A percentile compares a stretch with the other conserved stretches of the same genome.
These are phyloP conservation scores for Entamoeba histolytica DNA, from an alignment of 208 protist species.

Conservation along the genomic window DNA sequence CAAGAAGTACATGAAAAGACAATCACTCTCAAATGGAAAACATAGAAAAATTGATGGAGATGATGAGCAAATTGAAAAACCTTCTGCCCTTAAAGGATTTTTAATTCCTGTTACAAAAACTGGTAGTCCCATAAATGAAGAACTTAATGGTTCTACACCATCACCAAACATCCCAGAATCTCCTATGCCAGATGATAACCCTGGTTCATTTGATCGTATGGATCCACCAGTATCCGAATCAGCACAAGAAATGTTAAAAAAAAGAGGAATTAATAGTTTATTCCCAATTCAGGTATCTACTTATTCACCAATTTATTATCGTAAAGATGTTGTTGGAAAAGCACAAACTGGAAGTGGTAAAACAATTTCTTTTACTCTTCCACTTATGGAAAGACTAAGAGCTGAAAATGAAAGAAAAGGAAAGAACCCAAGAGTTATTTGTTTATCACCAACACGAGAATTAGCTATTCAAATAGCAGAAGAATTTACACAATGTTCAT, in stretches of 20 bases:
- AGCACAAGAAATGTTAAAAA: not conserved
- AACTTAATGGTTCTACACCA: no score
- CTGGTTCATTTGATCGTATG: not conserved
- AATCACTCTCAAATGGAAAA: no score
- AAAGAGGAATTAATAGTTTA: not conserved
- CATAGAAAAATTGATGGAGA: no score
- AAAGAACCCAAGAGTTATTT: conserved; percentile 44
- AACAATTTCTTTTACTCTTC: conserved; percentile 66
- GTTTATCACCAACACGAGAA: conserved; percentile 72
- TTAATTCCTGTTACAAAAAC: no score
- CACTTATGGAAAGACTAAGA: conserved; percentile 40
- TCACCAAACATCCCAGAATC: not conserved
- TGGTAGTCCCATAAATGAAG: no score
- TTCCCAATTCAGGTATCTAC: not conserved
- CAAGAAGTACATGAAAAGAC: no score
- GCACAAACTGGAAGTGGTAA: conserved; percentile 69
- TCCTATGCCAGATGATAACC: not conserved
- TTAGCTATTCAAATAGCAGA: conserved; percentile 83
- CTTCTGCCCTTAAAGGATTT: no score
- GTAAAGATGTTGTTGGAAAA: conserved; percentile 53
- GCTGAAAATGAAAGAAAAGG: not conserved
- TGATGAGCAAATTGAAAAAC: no score
- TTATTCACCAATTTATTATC: not conserved
- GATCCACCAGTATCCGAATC: not conserved
- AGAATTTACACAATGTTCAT: conserved; percentile 29